phyloP scores from a whole-genome alignment of 257 asterid species.

The Lycium ferocissimum region DNA sequence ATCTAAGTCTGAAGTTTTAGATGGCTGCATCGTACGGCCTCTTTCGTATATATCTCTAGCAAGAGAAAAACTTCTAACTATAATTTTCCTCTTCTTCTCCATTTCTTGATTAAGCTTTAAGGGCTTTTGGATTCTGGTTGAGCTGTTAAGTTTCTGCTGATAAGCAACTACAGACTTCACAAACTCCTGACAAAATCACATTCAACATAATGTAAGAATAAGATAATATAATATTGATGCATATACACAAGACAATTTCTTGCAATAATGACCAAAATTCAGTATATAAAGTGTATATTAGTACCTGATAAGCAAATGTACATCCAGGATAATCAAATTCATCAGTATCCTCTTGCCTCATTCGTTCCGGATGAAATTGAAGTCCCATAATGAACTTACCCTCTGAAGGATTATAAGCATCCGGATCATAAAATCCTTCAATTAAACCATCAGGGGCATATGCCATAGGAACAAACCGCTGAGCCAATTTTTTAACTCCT shows the following conservation, averaged over 20 bases:
- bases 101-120: slow-evolving; percentile 50
- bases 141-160: slow-evolving; percentile 47
- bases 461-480: slow-evolving; percentile 83
- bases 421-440: slow-evolving; percentile 87
- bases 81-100: slow-evolving; percentile 51
- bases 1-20: slow-evolving; percentile 38
- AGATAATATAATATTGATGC: not conserved
- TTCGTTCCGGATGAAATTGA: slow-evolving; percentile 89
- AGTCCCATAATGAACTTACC: slow-evolving; percentile 92
- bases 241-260: not conserved
- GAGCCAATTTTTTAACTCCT: slow-evolving; percentile 82
- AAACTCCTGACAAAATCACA: slow-evolving; percentile 44
- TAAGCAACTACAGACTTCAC: slow-evolving; percentile 55
- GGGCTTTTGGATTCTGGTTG: slow-evolving; percentile 32
- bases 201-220: not conserved
- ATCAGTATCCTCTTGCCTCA: slow-evolving; percentile 66
- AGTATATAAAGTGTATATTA: not conserved
- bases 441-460: slow-evolving; percentile 82
- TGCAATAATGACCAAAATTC: not conserved
- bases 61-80: slow-evolving; percentile 48
- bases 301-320: slow-evolving; percentile 49
- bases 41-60: slow-evolving; percentile 45
- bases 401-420: slow-evolving; percentile 72
- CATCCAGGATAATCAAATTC: slow-evolving; percentile 86
- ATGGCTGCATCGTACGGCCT: slow-evolving; percentile 27